These are phyloP conservation scores for Corynascus novoguineensis DNA, from an alignment of 495 filamentous ascomycete genomes.

Conservation along the genomic window DNA sequence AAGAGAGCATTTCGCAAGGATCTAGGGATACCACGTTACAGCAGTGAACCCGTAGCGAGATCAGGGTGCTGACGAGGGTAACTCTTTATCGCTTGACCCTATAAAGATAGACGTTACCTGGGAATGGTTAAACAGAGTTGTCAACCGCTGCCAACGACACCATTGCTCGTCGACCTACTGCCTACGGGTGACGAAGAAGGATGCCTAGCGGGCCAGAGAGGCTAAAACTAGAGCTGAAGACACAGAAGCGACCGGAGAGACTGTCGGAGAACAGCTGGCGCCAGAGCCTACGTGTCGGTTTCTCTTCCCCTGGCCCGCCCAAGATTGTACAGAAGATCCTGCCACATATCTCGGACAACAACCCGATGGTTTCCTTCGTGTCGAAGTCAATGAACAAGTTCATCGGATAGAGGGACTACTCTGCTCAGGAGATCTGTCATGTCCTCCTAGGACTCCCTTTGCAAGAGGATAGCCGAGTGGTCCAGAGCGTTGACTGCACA, in stretches of 20 bases:
- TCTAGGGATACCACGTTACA: slow-evolving; percentile 9
- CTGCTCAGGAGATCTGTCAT: slow-evolving; percentile 2
- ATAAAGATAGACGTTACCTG: too few species aligned
- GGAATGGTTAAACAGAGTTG: too few species aligned
- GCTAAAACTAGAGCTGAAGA: too few species aligned
- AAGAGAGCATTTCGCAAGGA: slow-evolving; percentile 5
- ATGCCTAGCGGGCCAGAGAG: too few species aligned
- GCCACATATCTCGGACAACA: not conserved
- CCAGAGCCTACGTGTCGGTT: slow-evolving; percentile 5
- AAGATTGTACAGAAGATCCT: not conserved
- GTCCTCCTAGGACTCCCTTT: not conserved
- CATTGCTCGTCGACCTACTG: too few species aligned
- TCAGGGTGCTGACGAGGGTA: too few species aligned
- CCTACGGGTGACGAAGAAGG: too few species aligned
- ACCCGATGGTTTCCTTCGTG: slow-evolving; percentile 1
- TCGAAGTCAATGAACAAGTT: not conserved
- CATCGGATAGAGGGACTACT: slow-evolving; percentile 1
- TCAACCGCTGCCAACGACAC: too few species aligned
- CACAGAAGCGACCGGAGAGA: too few species aligned
- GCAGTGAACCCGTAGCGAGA: not conserved
- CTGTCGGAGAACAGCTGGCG: not conserved
- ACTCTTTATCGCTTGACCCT: too few species aligned
- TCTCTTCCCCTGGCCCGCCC: not conserved
- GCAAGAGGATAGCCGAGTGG: slow-evolving; percentile 1
- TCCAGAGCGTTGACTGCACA: not conserved